Evolutionary conservation across 2,329 filamentous ascomycete species (phyloP), one percentile per base, ranked within the genome.

Genomic region (Juglanconis juglandina): DNA sequence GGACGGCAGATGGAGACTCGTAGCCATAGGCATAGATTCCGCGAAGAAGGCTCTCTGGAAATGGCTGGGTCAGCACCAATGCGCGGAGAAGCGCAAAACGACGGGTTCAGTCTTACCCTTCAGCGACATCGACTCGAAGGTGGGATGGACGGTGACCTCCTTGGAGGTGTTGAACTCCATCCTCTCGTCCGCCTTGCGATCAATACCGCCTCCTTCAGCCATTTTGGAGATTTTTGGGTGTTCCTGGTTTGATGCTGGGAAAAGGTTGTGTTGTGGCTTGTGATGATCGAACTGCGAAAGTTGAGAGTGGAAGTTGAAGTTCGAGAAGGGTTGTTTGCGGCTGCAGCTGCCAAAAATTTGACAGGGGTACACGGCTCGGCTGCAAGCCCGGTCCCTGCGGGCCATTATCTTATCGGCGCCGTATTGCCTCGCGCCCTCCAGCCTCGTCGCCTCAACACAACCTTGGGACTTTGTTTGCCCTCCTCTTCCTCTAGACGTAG

Each of bases 81-180:
- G 39, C 42, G 49, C 34, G 44, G 17, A 13, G n/a, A 4, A 13
- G 47, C 37, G 14, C 41, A 53, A 37, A 39, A 5, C 3, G 41
- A 37, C 14, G 34, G 33, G n/a, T 17, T 14, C 14, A 41, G 62
- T 59, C 75, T 64, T 74, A 86, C 85, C 86, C 79, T 99, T 99
- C 74, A 99, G 76, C 68, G 96, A 93, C 94, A 98, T 96, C 63
- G 91, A 90, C 80, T 96, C 91, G 73, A 96, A 95, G 57, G 93
- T 96, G 50, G 93, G 92, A 70, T 94, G 92, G 61, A 95, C 95
- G 2, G 90, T 95, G 63, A 98, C 94, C 83, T 98, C 95, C 79
- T 96, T 97, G 65, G 94, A 97, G 75, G 95, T 99, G 66, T 89
- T 90, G 77, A 99, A 98, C 81, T 98, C 94, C 88, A 98, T 96